Evolutionary conservation across 2,329 filamentous ascomycete species (phyloP).

Genomic region (Corinectria fuckeliana): DNA sequence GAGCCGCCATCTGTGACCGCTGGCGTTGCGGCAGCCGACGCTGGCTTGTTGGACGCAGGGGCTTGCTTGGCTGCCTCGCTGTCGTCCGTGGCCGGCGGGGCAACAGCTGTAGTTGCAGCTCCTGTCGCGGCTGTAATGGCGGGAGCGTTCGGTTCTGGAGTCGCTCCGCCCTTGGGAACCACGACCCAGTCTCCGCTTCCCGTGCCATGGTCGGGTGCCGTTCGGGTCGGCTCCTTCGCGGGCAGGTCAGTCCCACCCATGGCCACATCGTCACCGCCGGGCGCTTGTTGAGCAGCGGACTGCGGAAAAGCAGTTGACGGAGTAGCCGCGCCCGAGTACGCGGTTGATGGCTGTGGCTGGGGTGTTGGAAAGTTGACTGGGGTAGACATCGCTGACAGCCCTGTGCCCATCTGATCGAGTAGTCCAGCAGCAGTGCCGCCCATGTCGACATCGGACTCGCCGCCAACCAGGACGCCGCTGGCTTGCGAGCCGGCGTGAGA

Average conservation of each 20-base stretch:
- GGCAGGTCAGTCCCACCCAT: constrained; percentile 61
- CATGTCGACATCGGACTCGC: constrained; percentile 68
- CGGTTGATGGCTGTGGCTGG: constrained; percentile 62
- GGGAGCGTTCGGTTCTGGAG: constrained; percentile 45
- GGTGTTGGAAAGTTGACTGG: constrained; percentile 67
- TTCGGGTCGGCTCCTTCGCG: constrained; percentile 44
- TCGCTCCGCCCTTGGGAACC: constrained; percentile 67
- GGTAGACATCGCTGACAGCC: constrained; percentile 65
- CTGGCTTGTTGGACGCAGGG: constrained; percentile 22
- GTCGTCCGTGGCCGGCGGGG: constrained; percentile 41
- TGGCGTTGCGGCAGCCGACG: constrained; percentile 32
- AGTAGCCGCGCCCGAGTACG: constrained; percentile 63
- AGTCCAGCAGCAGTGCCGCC: constrained; percentile 67
- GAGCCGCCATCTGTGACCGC: constrained; percentile 49
- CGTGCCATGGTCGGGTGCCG: constrained; percentile 57
- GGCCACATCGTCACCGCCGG: constrained; percentile 44
- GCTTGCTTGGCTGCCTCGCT: constrained; percentile 31
- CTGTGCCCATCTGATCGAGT: constrained; percentile 73
- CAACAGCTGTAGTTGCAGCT: constrained; percentile 29
- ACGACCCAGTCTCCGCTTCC: constrained; percentile 76
- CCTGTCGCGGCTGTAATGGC: constrained; percentile 20
- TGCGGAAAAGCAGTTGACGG: constrained; percentile 54
- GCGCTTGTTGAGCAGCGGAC: constrained; percentile 25
- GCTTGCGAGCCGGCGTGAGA: constrained; percentile 63
- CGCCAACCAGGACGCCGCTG: constrained; percentile 62